Conservation (phyloP, 495 filamentous ascomycete species). For the Cercophora newfieldiana region DNA sequence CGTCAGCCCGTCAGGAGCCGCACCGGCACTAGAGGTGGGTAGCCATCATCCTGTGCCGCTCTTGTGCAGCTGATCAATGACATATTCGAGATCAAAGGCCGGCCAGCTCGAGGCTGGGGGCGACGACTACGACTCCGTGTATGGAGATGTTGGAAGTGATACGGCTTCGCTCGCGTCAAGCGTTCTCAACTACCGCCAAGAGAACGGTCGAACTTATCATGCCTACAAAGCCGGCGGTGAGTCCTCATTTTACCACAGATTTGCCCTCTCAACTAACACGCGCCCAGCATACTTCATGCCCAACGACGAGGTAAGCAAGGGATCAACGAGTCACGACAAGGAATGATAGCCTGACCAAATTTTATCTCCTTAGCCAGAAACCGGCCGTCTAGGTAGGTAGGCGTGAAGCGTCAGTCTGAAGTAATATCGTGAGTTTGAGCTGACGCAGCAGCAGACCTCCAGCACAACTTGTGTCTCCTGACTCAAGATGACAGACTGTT, state of each 20-base stretch:
- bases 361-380: neutral
- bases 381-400: neutral
- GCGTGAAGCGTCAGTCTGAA: neutral
- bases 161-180: constrained; percentile 35
- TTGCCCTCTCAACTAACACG: neutral
- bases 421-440: neutral
- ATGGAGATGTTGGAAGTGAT: constrained; percentile 7
- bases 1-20: neutral
- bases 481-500: constrained; percentile 45
- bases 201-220: constrained; percentile 48
- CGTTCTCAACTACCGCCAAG: constrained; percentile 38
- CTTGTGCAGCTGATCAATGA: too few species aligned
- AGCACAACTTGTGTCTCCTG: constrained; percentile 49
- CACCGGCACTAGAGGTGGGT: neutral
- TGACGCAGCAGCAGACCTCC: constrained; percentile 33
- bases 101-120: neutral
- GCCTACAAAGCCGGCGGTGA: constrained; percentile 44
- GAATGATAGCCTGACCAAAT: neutral
- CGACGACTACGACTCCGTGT: neutral
- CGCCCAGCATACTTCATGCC: constrained; percentile 5
- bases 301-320: neutral
- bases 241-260: neutral
- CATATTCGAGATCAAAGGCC: neutral
- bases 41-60: neutral
- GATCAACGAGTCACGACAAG: neutral